Evolutionary conservation across 2,329 filamentous ascomycete species (phyloP).

Genomic region (Coniochaeta hoffmannii): DNA sequence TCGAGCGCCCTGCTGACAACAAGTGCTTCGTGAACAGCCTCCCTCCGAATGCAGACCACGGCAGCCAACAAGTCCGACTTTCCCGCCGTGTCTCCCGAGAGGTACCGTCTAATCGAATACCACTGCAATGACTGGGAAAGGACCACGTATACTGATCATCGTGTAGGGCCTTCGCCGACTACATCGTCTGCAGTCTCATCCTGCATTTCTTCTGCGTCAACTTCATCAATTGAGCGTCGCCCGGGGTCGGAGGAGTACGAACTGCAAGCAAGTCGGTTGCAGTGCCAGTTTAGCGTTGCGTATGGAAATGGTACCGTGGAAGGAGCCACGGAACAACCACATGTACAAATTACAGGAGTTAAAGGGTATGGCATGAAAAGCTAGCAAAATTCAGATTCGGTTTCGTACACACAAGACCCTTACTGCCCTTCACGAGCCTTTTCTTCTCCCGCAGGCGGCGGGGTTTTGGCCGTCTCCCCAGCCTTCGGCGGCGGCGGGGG

Average conservation of each 20-base stretch:
- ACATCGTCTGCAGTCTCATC: conserved; percentile 87
- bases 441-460: conserved; percentile 22
- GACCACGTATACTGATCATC: neutral
- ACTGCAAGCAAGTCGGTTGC: conserved; percentile 3
- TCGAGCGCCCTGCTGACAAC: neutral
- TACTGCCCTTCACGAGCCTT: conserved; percentile 11
- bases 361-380: neutral
- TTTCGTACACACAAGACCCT: neutral
- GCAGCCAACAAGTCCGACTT: conserved; percentile 74
- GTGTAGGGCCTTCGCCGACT: conserved; percentile 87
- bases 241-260: neutral
- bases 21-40: conserved; percentile 36
- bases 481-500: conserved; percentile 31
- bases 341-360: conserved; percentile 2
- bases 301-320: neutral
- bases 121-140: neutral
- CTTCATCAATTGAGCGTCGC: conserved; percentile 79
- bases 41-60: conserved; percentile 87
- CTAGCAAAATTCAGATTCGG: neutral
- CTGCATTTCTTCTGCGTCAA: conserved; percentile 99
- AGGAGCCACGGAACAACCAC: neutral
- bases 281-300: conserved; percentile 6
- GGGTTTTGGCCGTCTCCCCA: conserved; percentile 23
- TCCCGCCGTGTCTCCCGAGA: conserved; percentile 68
- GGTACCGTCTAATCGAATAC: conserved; percentile 42